Percentiles rank a stretch among this genome's conserved stretches.
Evolutionary conservation across 1,284 basidiomycete genomes (phyloP).

Genomic region (Lignosus rhinocerotis): DNA sequence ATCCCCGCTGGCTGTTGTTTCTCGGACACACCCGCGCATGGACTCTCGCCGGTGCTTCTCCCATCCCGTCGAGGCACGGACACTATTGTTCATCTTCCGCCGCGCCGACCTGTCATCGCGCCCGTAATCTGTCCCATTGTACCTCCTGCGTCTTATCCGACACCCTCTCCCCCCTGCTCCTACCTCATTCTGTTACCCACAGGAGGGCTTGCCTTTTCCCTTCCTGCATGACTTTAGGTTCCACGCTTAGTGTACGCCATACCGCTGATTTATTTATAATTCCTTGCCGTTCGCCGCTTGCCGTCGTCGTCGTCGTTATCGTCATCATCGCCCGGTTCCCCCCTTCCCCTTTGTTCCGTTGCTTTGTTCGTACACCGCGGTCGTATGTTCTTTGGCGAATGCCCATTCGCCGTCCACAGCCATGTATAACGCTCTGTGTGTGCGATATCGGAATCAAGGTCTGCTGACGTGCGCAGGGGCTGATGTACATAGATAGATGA

Average conservation of each 20-base stretch:
- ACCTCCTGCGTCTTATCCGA: not conserved
- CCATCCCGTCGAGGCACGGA: conserved; percentile 12
- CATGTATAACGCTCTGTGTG: not conserved
- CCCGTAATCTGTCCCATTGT: not conserved
- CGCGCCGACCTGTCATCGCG: not conserved
- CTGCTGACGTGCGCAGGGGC: not conserved
- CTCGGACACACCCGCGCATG: conserved; percentile 1
- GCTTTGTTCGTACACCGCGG: not conserved
- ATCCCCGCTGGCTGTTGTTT: conserved; percentile 7
- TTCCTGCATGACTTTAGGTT: conserved; percentile 9
- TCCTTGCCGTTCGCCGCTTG: conserved; percentile 1
- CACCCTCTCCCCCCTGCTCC: not conserved
- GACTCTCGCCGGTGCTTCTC: conserved; percentile 1
- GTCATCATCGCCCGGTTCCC: not conserved
- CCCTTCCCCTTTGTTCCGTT: not conserved
- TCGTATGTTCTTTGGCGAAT: not conserved
- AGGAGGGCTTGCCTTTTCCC: conserved; percentile 11
- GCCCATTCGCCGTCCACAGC: not conserved
- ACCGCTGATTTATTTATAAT: conserved; percentile 27
- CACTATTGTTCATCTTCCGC: conserved; percentile 3
- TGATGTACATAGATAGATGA: too few species aligned
- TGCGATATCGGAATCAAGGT: not conserved
- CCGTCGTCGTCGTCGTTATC: conserved; percentile 1
- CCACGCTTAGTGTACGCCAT: conserved; percentile 21
- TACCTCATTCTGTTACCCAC: conserved; percentile 12